Conservation (phyloP, 2,329 filamentous ascomycete species). For the Aspergillus sojae region DNA sequence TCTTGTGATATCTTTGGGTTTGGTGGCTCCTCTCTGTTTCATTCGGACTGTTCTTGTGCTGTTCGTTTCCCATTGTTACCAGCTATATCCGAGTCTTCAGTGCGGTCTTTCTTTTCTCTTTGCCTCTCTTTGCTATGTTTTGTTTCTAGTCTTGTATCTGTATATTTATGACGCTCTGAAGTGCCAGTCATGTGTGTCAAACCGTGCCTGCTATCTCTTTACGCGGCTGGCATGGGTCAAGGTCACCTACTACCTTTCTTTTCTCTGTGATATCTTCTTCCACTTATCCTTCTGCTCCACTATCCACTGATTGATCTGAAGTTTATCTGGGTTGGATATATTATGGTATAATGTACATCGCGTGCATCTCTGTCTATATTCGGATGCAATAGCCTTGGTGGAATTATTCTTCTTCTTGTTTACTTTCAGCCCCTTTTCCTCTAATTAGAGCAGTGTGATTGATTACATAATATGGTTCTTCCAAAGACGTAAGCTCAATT, state of each 20-base stretch:
- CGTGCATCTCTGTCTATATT: slow-evolving; percentile 14
- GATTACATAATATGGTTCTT: slow-evolving; percentile 6
- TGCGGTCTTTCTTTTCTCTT: slow-evolving; percentile 4
- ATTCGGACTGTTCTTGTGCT: neutral
- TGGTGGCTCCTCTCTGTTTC: neutral
- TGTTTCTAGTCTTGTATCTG: slow-evolving; percentile 10
- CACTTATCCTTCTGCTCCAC: neutral
- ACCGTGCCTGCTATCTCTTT: neutral
- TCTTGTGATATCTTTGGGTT: neutral
- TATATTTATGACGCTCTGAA: slow-evolving; percentile 14
- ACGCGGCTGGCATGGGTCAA: neutral
- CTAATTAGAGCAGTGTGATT: slow-evolving; percentile 1
- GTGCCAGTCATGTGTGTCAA: neutral
- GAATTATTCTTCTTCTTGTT: neutral
- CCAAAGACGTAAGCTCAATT: neutral
- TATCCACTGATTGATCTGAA: neutral
- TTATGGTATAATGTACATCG: slow-evolving; percentile 1
- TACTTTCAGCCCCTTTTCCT: neutral
- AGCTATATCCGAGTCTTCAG: neutral
- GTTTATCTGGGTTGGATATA: slow-evolving; percentile 10
- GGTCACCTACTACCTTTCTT: slow-evolving; percentile 4
- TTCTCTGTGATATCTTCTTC: neutral
- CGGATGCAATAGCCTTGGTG: slow-evolving; percentile 2
- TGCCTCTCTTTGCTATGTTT: slow-evolving; percentile 1
- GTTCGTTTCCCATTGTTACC: neutral